These are phyloP conservation scores for Podospora pseudopauciseta DNA, from an alignment of 495 filamentous ascomycete species.

Conservation along the genomic window DNA sequence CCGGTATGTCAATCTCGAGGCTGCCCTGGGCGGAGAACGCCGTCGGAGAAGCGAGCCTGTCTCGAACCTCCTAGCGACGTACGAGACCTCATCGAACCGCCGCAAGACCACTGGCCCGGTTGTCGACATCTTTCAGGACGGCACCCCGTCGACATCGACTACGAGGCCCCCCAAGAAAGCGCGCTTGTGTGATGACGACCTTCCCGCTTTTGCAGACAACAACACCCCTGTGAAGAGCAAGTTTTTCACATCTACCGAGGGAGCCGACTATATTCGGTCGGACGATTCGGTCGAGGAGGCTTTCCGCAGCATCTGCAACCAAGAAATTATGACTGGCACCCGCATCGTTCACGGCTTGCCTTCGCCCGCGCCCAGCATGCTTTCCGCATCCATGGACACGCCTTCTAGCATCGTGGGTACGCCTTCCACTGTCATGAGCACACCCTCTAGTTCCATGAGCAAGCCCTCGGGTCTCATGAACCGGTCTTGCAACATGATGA, in stretches of 20 bases:
- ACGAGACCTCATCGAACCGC: conserved; percentile 26
- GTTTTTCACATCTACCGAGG: conserved; percentile 37
- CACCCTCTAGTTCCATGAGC: no score
- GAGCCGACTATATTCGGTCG: conserved; percentile 35
- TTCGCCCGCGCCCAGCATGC: conserved; percentile 30
- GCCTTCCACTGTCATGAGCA: no score
- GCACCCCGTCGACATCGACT: conserved; percentile 20
- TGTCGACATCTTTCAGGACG: conserved; percentile 24
- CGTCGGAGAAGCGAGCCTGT: conserved; percentile 43
- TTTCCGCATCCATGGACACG: background rate
- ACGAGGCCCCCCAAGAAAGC: conserved; percentile 49
- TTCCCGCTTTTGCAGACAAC: conserved; percentile 14
- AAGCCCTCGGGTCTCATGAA: no score
- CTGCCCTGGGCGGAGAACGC: conserved; percentile 12
- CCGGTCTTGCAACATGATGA: background rate
- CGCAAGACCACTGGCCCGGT: conserved; percentile 32
- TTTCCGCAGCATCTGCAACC: conserved; percentile 27
- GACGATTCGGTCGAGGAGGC: conserved; percentile 48
- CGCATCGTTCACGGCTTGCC: conserved; percentile 31
- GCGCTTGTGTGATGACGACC: conserved; percentile 43
- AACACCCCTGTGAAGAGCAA: conserved; percentile 37
- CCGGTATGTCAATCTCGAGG: conserved; percentile 22
- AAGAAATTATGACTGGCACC: conserved; percentile 20
- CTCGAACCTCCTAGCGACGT: conserved; percentile 32
- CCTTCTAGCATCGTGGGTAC: background rate